These are phyloP conservation scores for Priceomyces melissophilus DNA, from an alignment of 805 yeast species.

Conservation along the genomic window DNA sequence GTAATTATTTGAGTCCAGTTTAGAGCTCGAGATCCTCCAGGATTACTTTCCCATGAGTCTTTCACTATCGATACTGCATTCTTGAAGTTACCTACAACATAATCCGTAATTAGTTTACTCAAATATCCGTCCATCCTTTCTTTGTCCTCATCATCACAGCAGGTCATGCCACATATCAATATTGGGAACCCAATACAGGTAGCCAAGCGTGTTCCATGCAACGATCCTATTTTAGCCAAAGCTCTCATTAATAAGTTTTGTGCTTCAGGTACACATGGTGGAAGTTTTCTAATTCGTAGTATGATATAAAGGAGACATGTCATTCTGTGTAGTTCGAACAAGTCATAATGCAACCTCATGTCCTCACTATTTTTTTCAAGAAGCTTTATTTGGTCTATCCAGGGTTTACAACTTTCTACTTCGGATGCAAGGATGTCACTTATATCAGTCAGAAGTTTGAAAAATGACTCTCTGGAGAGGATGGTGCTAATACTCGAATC, in stretches of 20 bases:
- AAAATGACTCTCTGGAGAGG: too few species aligned
- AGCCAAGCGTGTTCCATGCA: background rate
- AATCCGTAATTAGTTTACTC: too few species aligned
- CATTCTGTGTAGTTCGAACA: background rate
- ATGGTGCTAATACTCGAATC: background rate
- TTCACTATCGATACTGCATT: background rate
- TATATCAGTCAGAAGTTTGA: too few species aligned
- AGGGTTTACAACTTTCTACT: background rate
- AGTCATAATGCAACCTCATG: background rate
- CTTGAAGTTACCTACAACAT: background rate
- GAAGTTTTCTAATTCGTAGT: background rate
- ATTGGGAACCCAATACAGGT: conserved; percentile 1
- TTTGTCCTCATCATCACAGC: background rate
- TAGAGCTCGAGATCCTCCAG: background rate
- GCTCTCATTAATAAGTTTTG: background rate
- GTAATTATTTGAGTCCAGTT: background rate
- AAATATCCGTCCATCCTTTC: background rate
- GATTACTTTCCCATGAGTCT: background rate
- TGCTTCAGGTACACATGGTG: background rate
- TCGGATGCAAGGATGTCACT: background rate
- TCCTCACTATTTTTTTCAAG: too few species aligned
- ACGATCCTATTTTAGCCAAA: background rate
- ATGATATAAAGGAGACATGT: background rate
- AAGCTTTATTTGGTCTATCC: too few species aligned
- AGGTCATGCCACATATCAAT: conserved; percentile 1